Conservation (phyloP, 2,329 filamentous ascomycete genomes). For the Zasmidium angulare region DNA sequence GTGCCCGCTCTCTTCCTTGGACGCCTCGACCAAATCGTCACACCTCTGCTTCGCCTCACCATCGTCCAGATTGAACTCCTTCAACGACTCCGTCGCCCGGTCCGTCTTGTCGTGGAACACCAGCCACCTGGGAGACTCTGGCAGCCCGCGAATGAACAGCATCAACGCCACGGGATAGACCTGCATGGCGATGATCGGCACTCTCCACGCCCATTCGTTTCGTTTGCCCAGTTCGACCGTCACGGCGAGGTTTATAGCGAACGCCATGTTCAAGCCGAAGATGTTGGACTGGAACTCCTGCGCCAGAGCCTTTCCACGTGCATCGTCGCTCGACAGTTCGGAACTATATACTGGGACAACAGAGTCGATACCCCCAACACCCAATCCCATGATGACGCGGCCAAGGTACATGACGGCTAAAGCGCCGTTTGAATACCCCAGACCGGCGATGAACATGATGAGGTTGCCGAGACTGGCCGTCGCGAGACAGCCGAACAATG, state of each 20-base stretch:
- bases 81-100: slow-evolving; percentile 52
- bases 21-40: slow-evolving; percentile 52
- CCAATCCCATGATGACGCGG: slow-evolving; percentile 56
- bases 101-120: slow-evolving; percentile 52
- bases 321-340: slow-evolving; percentile 58
- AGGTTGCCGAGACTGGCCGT: slow-evolving; percentile 57
- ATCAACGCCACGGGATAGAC: slow-evolving; percentile 57
- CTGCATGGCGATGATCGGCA: slow-evolving; percentile 63
- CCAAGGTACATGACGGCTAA: slow-evolving; percentile 53
- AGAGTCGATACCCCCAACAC: slow-evolving; percentile 61
- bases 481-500: slow-evolving; percentile 56
- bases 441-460: slow-evolving; percentile 60
- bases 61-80: slow-evolving; percentile 52
- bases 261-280: slow-evolving; percentile 61
- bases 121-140: slow-evolving; percentile 60
- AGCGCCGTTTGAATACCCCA: slow-evolving; percentile 44
- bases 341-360: slow-evolving; percentile 62
- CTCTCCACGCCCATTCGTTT: slow-evolving; percentile 62
- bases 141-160: slow-evolving; percentile 53
- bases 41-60: slow-evolving; percentile 50
- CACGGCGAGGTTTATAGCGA: slow-evolving; percentile 58
- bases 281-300: slow-evolving; percentile 67
- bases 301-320: slow-evolving; percentile 58
- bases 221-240: slow-evolving; percentile 56
- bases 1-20: slow-evolving; percentile 49